Base-by-base conservation (phyloP, 139 green algal genomes). In the Pseudopediastrum boryanum region DNA sequence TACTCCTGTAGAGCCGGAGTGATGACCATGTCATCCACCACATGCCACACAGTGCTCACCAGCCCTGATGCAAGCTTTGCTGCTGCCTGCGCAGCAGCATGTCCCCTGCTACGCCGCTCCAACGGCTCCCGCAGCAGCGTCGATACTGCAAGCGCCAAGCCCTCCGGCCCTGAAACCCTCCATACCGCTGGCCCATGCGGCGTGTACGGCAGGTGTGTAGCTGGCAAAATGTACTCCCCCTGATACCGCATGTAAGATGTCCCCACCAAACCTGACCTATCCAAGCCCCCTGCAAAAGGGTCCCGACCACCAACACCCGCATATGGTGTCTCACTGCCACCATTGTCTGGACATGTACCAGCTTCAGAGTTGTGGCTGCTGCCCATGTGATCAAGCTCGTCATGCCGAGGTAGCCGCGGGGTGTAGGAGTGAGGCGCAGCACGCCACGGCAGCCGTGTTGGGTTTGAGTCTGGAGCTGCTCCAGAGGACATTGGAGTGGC, bases 11-110 rank as follows among this genome's bases (percentile, higher is more conserved):
- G 83, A 4, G 85, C 83, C 1, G 88, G 88, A 16, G 80, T 68
- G 9, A 93, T 70, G 19, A 90, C 83, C 16, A 71, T 64, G 36
- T 87, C 83, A 29, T 90, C 84, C 35, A 93, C 78, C 36, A 91
- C 83, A 33, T 85, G 71, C 88, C 86, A 91, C 68, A 93, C 85
- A 0, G 83, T 90, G 70, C 44, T 74, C 25, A 94, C 88, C 33
- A 94, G 81, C 43, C 87, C 85, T 44, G 69, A 85, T 0, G 87
- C 86, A 46, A 92, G 84, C 79, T 87, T 86, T 48, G 89, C 87
- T 12, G 89, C 87, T 6, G 79, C 89, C 84, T 90, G 75, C 31
- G 84, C 79, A 8, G 87, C 89, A 6, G 85, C 87, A 7, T 86
- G 73, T 19, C 87, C 89, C 1, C 89, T 63, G 1, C 80, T 88